Percentiles rank a stretch among this genome's conserved stretches.
Evolutionary conservation across 768 basidiomycete species (phyloP).

Genomic region (Termitomyces sp.): DNA sequence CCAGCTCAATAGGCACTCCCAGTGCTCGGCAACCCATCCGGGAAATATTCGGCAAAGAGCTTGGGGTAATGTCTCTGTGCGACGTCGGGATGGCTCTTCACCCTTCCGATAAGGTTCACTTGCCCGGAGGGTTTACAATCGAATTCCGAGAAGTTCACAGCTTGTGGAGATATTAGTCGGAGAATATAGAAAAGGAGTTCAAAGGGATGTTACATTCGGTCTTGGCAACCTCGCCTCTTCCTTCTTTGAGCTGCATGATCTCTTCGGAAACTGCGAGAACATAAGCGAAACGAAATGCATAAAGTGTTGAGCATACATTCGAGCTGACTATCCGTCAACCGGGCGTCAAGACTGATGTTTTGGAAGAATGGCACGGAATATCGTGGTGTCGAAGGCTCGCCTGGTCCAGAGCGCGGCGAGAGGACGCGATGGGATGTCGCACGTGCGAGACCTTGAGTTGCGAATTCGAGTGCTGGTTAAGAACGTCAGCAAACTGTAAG

Average conservation of each 20-base stretch:
- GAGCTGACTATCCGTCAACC: constrained; percentile 40
- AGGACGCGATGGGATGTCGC: constrained; percentile 81
- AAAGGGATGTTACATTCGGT: constrained; percentile 54
- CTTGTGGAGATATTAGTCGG: constrained; percentile 16
- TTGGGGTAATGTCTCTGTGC: constrained; percentile 72
- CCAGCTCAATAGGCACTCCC: constrained; percentile 38
- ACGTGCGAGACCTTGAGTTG: constrained; percentile 66
- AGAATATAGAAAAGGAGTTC: not conserved
- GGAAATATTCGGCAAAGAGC: constrained; percentile 67
- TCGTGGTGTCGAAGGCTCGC: constrained; percentile 44
- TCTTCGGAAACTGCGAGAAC: constrained; percentile 51
- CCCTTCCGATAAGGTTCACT: constrained; percentile 65
- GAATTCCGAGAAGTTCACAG: constrained; percentile 80
- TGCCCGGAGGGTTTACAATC: constrained; percentile 61
- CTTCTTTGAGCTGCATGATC: constrained; percentile 52
- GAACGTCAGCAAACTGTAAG: not conserved
- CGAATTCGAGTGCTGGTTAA: constrained; percentile 66
- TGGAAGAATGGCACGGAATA: constrained; percentile 89
- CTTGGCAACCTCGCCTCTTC: constrained; percentile 43
- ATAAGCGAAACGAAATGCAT: not conserved
- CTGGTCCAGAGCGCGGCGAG: constrained; percentile 43
- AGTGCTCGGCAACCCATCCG: constrained; percentile 48
- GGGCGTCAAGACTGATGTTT: constrained; percentile 56
- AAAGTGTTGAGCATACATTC: constrained; percentile 31
- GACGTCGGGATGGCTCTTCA: constrained; percentile 86